Percentiles rank a stretch among this genome's conserved stretches.
These are phyloP conservation scores for Dryadomyces sulphureus DNA, from an alignment of 2,329 filamentous ascomycete species.

Conservation along the genomic window DNA sequence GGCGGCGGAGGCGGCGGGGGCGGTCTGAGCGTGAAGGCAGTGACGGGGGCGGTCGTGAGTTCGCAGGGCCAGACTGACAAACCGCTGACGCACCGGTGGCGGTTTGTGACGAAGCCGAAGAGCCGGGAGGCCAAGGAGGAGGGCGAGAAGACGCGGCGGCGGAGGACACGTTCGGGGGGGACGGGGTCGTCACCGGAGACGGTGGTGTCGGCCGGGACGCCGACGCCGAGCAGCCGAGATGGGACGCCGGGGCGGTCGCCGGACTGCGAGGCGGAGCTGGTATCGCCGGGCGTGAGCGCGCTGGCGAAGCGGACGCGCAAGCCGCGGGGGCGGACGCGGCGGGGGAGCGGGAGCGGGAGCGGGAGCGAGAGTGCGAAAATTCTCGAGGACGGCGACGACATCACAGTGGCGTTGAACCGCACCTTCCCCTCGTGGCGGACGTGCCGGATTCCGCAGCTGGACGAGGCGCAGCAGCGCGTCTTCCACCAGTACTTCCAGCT, in stretches of 20 bases:
- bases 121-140: slow-evolving; percentile 2
- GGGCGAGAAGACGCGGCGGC: neutral
- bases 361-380: neutral
- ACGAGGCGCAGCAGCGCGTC: slow-evolving; percentile 14
- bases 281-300: neutral
- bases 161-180: neutral
- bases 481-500: slow-evolving; percentile 16
- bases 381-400: neutral
- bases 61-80: neutral
- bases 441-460: slow-evolving; percentile 10
- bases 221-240: neutral
- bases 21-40: neutral
- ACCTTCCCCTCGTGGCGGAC: slow-evolving; percentile 9
- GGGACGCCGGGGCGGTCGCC: neutral
- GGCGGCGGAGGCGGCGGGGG: neutral
- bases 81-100: slow-evolving; percentile 13
- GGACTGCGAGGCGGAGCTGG: neutral
- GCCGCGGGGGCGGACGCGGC: neutral
- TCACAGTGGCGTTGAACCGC: neutral
- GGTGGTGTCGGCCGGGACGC: neutral
- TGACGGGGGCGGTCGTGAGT: slow-evolving; percentile 11
- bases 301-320: neutral
- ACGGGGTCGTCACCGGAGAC: neutral
- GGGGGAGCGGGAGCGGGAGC: neutral
- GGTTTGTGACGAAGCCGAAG: slow-evolving; percentile 13